phyloP scores from a whole-genome alignment of 768 basidiomycete genomes.

The Amanita thiersii region DNA sequence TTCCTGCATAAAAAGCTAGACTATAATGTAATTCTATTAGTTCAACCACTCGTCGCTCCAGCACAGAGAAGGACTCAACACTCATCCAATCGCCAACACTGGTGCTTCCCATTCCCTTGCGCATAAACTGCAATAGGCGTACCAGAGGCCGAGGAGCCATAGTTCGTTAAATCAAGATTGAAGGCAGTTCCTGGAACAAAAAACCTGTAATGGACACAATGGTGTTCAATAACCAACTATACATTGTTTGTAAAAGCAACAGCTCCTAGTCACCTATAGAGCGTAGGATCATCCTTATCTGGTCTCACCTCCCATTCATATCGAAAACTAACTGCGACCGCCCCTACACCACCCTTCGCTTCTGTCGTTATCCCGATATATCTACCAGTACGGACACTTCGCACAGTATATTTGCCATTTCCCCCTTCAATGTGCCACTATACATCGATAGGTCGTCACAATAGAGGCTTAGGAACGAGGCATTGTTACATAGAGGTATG shows the following conservation, averaged over 20 bases:
- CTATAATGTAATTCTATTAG: too few species aligned
- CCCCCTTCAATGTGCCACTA: slow-evolving; percentile 15
- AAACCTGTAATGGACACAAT: too few species aligned
- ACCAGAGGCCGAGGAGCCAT: too few species aligned
- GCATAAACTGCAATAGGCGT: too few species aligned
- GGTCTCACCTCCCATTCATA: slow-evolving; percentile 14
- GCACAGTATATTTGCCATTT: slow-evolving; percentile 14
- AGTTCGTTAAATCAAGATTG: slow-evolving; percentile 6
- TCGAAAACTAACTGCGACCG: slow-evolving; percentile 7
- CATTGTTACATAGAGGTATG: not conserved
- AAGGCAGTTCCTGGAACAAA: slow-evolving; percentile 4
- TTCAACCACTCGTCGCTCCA: too few species aligned
- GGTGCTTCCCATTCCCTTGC: slow-evolving; percentile 3
- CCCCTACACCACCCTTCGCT: slow-evolving; percentile 5
- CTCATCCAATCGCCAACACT: slow-evolving; percentile 3
- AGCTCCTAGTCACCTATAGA: too few species aligned
- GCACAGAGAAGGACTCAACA: too few species aligned
- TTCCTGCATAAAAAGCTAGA: too few species aligned
- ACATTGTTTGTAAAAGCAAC: not conserved
- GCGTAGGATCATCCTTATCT: slow-evolving; percentile 10
- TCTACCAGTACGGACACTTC: slow-evolving; percentile 11
- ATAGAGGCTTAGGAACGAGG: too few species aligned
- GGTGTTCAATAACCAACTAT: not conserved
- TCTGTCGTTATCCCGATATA: slow-evolving; percentile 12
- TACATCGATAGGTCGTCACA: too few species aligned